A percentile compares a stretch with the other conserved stretches of the same genome.
Conservation (phyloP, 179 eudicot genomes). For the Beta macrorhiza region DNA sequence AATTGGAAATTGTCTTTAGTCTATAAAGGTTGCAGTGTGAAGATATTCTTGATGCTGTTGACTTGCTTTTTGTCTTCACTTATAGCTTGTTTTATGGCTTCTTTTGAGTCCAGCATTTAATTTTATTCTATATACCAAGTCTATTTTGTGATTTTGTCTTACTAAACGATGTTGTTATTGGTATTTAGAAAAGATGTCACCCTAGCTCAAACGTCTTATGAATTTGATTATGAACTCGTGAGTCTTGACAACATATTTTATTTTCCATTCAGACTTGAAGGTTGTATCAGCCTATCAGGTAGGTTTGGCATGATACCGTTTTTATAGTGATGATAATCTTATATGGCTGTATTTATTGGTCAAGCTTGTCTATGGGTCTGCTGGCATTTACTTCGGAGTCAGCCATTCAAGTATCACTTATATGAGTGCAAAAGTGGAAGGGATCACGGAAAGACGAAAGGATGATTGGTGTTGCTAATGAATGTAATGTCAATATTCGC, state of each 20-base stretch:
- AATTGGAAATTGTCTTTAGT: too few species aligned
- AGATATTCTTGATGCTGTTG: not conserved
- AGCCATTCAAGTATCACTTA: not conserved
- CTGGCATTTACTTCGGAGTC: too few species aligned
- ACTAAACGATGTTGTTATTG: not conserved
- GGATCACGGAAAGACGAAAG: constrained; percentile 57
- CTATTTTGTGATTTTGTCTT: not conserved
- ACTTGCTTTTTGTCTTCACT: not conserved
- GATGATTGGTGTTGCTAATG: constrained; percentile 70
- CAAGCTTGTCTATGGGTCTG: too few species aligned
- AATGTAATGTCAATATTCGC: constrained; percentile 35
- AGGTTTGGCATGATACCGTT: too few species aligned
- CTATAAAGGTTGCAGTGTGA: not conserved
- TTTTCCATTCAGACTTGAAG: too few species aligned
- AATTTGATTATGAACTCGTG: not conserved
- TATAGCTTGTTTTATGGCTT: not conserved
- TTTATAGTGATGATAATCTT: too few species aligned
- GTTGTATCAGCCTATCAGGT: too few species aligned
- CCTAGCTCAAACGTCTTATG: constrained; percentile 19
- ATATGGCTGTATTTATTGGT: too few species aligned
- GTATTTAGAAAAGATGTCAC: not conserved
- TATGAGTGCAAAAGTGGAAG: constrained; percentile 65
- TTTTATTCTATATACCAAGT: too few species aligned
- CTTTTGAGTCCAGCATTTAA: too few species aligned
- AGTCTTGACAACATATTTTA: too few species aligned